These are phyloP conservation scores for Alternaria triticimaculans DNA, from an alignment of 2,329 filamentous ascomycete species.

Conservation along the genomic window DNA sequence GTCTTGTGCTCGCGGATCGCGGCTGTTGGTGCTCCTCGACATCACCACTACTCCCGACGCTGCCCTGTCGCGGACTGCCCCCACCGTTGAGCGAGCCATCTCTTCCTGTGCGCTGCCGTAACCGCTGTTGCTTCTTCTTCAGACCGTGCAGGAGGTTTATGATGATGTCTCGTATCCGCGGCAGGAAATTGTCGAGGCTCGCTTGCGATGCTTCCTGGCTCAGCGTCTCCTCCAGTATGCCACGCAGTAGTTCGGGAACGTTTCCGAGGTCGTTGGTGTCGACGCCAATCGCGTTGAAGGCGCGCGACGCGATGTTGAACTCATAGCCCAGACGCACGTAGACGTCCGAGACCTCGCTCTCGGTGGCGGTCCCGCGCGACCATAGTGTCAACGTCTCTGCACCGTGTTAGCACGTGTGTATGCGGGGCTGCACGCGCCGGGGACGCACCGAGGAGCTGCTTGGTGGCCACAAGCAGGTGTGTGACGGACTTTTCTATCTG, in stretches of 20 bases:
- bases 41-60: conserved; percentile 41
- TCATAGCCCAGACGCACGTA: conserved; percentile 98
- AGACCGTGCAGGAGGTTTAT: conserved; percentile 95
- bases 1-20: conserved; percentile 51
- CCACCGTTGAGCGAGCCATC: conserved; percentile 53
- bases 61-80: conserved; percentile 48
- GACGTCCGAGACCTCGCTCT: conserved; percentile 95
- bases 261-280: conserved; percentile 94
- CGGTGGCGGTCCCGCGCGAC: conserved; percentile 90
- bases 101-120: conserved; percentile 65
- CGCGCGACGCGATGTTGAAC: conserved; percentile 98
- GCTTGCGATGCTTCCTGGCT: conserved; percentile 95
- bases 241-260: conserved; percentile 87
- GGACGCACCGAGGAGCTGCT: conserved; percentile 74
- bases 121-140: conserved; percentile 94
- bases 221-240: conserved; percentile 92
- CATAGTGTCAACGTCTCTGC: conserved; percentile 92
- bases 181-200: conserved; percentile 91
- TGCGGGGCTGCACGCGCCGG: conserved; percentile 5
- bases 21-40: conserved; percentile 51
- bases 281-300: conserved; percentile 95
- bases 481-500: conserved; percentile 97
- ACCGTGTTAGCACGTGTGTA: conserved; percentile 19
- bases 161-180: conserved; percentile 95
- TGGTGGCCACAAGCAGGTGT: conserved; percentile 95